Conservation (phyloP, 352 stramenopile species). For the Phytophthora podocarpi region DNA sequence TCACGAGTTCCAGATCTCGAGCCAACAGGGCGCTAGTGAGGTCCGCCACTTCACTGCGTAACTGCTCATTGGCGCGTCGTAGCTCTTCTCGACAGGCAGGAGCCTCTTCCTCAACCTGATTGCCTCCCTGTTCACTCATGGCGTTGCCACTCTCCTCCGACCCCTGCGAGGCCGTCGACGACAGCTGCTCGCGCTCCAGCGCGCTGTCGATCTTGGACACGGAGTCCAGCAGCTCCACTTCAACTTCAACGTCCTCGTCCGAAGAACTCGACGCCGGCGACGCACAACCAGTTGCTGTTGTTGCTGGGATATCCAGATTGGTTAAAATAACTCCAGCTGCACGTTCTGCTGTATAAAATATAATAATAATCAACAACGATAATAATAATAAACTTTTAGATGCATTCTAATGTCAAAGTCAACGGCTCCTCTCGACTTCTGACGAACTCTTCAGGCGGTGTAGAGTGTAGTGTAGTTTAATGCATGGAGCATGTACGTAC, state of each 20-base stretch:
- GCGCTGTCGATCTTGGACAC: constrained; percentile 31
- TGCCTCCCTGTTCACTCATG: constrained; percentile 1
- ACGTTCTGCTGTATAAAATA: too few relatives aligned
- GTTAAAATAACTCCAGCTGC: too few relatives aligned
- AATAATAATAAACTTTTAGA: too few relatives aligned
- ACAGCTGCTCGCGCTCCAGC: constrained; percentile 10
- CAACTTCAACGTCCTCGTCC: constrained; percentile 29
- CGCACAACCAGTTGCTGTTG: background rate
- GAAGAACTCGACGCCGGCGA: constrained; percentile 14
- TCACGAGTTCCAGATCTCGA: constrained; percentile 74
- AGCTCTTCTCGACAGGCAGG: constrained; percentile 30
- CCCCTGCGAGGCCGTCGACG: constrained; percentile 29
- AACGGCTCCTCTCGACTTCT: too few relatives aligned
- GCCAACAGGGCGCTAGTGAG: constrained; percentile 72
- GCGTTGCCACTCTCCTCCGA: constrained; percentile 13
- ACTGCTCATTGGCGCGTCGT: constrained; percentile 44
- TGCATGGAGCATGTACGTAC: too few relatives aligned
- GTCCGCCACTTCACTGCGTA: constrained; percentile 63
- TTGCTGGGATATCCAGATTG: background rate
- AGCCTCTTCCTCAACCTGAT: background rate
- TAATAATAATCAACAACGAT: too few relatives aligned
- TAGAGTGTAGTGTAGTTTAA: too few relatives aligned
- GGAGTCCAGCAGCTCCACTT: constrained; percentile 34
- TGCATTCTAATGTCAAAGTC: too few relatives aligned
- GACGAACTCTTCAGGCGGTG: too few relatives aligned